A percentile compares a stretch with the other conserved stretches of the same genome.
These are phyloP conservation scores for Agarophyton chilense DNA, from an alignment of 23 red algal genomes.

Conservation along the genomic window DNA sequence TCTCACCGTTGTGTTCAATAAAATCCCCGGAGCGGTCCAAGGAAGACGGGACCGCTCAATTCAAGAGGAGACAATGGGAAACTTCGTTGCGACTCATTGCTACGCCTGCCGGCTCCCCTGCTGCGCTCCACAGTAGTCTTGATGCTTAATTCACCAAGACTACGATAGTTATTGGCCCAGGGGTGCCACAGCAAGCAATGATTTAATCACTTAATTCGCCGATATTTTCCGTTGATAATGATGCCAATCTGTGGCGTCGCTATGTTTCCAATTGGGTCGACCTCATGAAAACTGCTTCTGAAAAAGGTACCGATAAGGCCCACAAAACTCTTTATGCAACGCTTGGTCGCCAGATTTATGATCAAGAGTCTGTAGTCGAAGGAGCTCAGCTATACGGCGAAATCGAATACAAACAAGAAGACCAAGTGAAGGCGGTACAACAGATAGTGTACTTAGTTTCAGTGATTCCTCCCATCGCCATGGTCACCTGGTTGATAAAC, in stretches of 20 bases:
- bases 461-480: background rate
- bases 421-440: background rate
- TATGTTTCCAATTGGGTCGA: background rate
- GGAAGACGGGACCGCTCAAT: too few species aligned
- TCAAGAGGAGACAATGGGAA: too few species aligned
- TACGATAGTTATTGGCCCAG: too few species aligned
- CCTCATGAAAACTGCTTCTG: background rate
- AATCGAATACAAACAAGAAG: background rate
- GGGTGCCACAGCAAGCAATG: too few species aligned
- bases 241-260: background rate
- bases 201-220: too few species aligned
- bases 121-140: too few species aligned
- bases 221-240: too few species aligned
- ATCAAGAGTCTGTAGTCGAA: background rate
- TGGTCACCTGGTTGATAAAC: background rate
- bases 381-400: background rate
- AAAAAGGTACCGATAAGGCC: background rate
- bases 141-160: too few species aligned
- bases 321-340: background rate
- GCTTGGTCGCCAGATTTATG: background rate
- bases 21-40: too few species aligned
- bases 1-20: too few species aligned
- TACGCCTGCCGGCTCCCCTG: too few species aligned
- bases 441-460: slow-evolving; percentile 10
- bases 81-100: too few species aligned